Evolutionary conservation across 495 filamentous ascomycete genomes (phyloP).

Genomic region (Aspergillus hancockii): DNA sequence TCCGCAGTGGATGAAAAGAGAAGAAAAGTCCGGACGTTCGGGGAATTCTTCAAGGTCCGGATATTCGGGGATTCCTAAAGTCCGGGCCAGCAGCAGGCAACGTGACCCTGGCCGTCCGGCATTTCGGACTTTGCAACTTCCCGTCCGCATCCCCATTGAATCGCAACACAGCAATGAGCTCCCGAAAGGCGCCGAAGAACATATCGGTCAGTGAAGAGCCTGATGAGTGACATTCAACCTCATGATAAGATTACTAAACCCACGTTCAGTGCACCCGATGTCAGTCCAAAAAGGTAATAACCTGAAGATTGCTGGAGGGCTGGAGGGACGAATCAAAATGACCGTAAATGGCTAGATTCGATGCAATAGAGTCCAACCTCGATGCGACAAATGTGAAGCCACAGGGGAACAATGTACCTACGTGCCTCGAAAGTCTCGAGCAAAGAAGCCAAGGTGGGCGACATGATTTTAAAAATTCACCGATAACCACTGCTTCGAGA

Average conservation of each 20-base stretch:
- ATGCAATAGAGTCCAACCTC: slow-evolving; percentile 22
- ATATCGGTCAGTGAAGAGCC: slow-evolving; percentile 8
- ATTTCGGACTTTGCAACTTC: slow-evolving; percentile 11
- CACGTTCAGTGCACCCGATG: slow-evolving; percentile 20
- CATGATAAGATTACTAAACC: no score
- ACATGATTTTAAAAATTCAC: background rate
- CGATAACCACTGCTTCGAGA: background rate
- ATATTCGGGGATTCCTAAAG: slow-evolving; percentile 10
- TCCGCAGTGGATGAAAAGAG: no score
- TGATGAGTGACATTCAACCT: background rate
- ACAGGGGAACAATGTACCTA: slow-evolving; percentile 18
- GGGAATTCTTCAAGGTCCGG: slow-evolving; percentile 4
- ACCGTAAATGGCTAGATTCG: slow-evolving; percentile 17
- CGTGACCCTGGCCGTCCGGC: background rate
- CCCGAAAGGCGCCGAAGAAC: slow-evolving; percentile 2
- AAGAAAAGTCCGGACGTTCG: slow-evolving; percentile 6
- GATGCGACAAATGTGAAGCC: slow-evolving; percentile 25
- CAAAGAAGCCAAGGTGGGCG: slow-evolving; percentile 17
- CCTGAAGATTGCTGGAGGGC: background rate
- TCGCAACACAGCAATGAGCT: background rate
- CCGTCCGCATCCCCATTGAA: background rate
- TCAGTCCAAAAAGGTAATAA: slow-evolving; percentile 22
- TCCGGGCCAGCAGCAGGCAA: background rate
- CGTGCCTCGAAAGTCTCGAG: slow-evolving; percentile 18
- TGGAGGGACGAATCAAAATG: background rate